Conservation (phyloP, 208 protist genomes). For the Naegleria fowleri region DNA sequence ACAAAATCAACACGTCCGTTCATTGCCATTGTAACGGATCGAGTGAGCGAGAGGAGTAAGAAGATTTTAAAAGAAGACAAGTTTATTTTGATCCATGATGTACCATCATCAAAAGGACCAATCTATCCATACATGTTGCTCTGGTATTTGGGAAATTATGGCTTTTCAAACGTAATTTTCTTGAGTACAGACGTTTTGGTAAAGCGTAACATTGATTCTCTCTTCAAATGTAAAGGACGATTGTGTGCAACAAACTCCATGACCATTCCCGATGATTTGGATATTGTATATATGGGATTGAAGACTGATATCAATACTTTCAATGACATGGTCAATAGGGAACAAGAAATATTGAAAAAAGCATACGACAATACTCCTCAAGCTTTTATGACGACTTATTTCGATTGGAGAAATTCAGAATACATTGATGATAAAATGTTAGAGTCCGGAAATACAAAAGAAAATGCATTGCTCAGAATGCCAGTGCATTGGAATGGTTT, state of each 20-base stretch:
- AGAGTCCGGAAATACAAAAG: not conserved
- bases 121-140: not conserved
- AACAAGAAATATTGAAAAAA: not conserved
- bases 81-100: not conserved
- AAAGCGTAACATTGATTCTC: not conserved
- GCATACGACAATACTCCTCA: not conserved
- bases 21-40: not conserved
- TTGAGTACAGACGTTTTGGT: not conserved
- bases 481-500: not conserved
- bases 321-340: not conserved
- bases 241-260: not conserved
- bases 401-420: not conserved
- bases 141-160: not conserved
- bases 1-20: not conserved
- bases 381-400: not conserved
- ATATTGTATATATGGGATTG: not conserved
- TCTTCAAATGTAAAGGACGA: not conserved
- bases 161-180: not conserved
- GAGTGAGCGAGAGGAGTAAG: not conserved
- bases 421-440: not conserved
- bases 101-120: not conserved
- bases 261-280: not conserved
- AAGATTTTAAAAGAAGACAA: not conserved
- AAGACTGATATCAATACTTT: not conserved
- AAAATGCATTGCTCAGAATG: not conserved